These are phyloP conservation scores for Populus hybrid DNA, from an alignment of 441 rosid species.

Conservation along the genomic window DNA sequence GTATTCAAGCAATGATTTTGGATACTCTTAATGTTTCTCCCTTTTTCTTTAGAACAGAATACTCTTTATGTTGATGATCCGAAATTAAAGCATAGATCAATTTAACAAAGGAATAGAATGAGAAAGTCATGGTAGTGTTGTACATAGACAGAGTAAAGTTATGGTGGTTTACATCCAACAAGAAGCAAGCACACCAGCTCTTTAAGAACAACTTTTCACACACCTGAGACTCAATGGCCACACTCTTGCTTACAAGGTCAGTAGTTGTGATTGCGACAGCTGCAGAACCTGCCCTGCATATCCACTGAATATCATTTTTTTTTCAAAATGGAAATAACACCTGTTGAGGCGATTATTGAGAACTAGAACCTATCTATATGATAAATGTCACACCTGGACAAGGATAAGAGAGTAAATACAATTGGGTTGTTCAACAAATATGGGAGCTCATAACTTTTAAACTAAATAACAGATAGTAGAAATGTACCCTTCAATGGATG, in stretches of 20 bases:
- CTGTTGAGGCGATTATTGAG: constrained; percentile 1
- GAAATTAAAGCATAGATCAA: neutral
- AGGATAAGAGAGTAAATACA: neutral
- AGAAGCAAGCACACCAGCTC: neutral
- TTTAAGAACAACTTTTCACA: constrained; percentile 5
- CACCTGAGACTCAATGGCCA: constrained; percentile 82
- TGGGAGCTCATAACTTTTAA: neutral
- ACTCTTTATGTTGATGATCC: neutral
- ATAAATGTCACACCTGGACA: neutral
- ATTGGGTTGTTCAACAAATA: neutral
- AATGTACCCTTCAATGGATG: constrained; percentile 61
- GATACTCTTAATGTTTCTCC: neutral
- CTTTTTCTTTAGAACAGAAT: neutral
- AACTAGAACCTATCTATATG: constrained; percentile 5
- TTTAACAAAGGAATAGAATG: neutral
- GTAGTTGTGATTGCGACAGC: constrained; percentile 97
- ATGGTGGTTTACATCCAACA: neutral
- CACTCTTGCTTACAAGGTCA: constrained; percentile 97
- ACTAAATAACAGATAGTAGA: constrained; percentile 12
- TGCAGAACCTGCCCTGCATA: constrained; percentile 89
- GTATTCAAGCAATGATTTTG: neutral
- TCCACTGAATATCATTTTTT: constrained; percentile 15
- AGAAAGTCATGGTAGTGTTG: neutral
- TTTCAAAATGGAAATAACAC: constrained; percentile 6
- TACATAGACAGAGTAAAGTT: neutral